Percentiles rank a stretch among this genome's conserved stretches.
Evolutionary conservation across 1,284 basidiomycete species (phyloP).

Genomic region (Microstroma glucosiphilum): DNA sequence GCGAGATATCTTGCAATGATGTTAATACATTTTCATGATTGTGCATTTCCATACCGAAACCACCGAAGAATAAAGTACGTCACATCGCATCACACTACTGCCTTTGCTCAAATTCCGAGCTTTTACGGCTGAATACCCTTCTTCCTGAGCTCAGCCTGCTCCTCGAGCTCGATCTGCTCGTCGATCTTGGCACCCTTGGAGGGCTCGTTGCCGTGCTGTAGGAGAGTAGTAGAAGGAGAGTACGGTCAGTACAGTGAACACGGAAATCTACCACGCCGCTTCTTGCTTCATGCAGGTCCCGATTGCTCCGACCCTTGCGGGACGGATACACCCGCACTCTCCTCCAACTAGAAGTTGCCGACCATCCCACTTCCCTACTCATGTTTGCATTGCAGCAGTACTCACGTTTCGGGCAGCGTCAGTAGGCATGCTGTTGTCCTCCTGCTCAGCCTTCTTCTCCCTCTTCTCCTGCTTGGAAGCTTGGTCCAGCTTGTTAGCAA

Average conservation of each 20-base stretch:
- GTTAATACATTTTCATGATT: no score
- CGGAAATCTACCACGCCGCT: background rate
- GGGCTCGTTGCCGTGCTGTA: slow-evolving; percentile 59
- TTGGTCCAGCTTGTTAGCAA: slow-evolving; percentile 42
- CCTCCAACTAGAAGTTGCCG: no score
- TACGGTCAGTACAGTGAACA: background rate
- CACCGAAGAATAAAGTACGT: no score
- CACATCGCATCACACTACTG: no score
- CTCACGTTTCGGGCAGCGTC: slow-evolving; percentile 20
- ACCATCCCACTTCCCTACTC: background rate
- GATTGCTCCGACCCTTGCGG: no score
- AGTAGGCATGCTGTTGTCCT: slow-evolving; percentile 27
- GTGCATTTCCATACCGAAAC: no score
- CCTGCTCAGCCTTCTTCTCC: slow-evolving; percentile 23
- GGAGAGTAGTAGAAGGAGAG: background rate
- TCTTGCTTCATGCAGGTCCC: no score
- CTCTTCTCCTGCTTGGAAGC: slow-evolving; percentile 40
- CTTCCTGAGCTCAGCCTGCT: slow-evolving; percentile 46
- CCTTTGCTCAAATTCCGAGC: background rate
- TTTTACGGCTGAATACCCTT: slow-evolving; percentile 32
- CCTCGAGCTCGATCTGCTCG: slow-evolving; percentile 57
- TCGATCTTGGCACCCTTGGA: slow-evolving; percentile 62
- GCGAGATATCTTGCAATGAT: no score
- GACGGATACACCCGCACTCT: no score
- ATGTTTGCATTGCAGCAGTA: background rate